These are phyloP conservation scores for Trichoderma sp. DNA, from an alignment of 2,329 filamentous ascomycete genomes.

Conservation along the genomic window DNA sequence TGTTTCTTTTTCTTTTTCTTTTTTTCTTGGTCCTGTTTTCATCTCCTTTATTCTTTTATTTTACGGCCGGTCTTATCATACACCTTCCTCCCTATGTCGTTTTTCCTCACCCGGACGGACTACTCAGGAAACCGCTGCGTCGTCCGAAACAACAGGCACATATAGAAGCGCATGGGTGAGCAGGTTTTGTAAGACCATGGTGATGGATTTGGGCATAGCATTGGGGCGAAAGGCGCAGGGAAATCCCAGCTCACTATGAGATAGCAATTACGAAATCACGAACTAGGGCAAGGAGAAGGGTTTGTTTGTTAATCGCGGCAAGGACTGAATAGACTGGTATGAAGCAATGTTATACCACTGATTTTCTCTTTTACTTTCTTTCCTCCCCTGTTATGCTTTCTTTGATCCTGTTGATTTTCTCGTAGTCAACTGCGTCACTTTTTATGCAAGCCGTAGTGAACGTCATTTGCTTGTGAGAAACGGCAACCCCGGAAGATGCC, in stretches of 20 bases:
- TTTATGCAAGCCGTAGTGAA: neutral
- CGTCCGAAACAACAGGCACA: neutral
- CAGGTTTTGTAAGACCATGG: neutral
- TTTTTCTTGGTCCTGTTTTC: neutral
- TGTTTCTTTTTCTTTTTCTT: neutral
- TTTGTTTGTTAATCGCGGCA: neutral
- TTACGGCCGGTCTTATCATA: neutral
- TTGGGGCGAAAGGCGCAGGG: constrained; percentile 31
- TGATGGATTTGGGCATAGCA: constrained; percentile 29
- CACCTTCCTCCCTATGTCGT: neutral
- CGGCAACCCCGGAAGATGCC: neutral
- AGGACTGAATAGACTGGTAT: constrained; percentile 11
- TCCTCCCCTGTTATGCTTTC: no score
- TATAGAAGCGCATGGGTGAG: neutral
- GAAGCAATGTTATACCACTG: constrained; percentile 2
- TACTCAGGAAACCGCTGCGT: neutral
- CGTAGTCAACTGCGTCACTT: no score
- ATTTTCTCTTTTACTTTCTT: neutral
- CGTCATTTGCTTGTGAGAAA: neutral
- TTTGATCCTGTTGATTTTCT: no score
- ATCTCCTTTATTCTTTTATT: neutral
- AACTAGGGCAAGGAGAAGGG: neutral
- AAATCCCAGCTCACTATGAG: neutral
- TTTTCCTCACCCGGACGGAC: neutral
- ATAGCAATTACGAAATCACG: neutral